Evolutionary conservation across 1,284 basidiomycete genomes (phyloP), one percentile per base, ranked within the genome.

Genomic region (Cronartium ribicola): DNA sequence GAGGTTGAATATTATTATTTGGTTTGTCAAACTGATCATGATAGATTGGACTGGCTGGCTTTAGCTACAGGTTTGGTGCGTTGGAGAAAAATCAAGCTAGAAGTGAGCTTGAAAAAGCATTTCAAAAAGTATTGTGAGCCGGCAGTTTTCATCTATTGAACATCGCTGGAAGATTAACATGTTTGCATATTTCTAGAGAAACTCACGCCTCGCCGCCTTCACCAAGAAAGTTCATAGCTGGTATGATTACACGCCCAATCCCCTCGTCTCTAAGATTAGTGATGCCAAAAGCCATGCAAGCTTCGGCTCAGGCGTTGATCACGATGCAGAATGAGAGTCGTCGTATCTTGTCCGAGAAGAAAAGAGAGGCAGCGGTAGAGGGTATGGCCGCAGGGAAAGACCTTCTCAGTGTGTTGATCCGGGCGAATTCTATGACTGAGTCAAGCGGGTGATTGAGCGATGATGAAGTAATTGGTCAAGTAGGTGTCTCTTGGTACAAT

Each of bases 31-130:
- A 29, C 29, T 29, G 29, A 29, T 29, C 29, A 29, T 29, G 7
- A 37, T 63, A 63, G 61, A 63, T 4, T 13, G 61, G 22, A 7
- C 13, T 13, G 36, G 61, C 61, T 37, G 61, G 61, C 13, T 63
- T 63, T 63, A 5, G 29, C 7, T 63, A 63, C 4, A 7, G 40
- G 8, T 63, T 41, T 20, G 14, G 36, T 13, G 14, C 61, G 10
- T 36, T 63, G n/a, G 57, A 60, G 29, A 22, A 22, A 11, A 22
- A 1, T 22, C 10, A 2, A n/a, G n/a, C 10, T 22, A n/a, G 57
- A 1, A 60, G n/a, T 22, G 29, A n/a, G 11, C 10, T 60, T 11
- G 57, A 11, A 20, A 2, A 2, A 20, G 57, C 57, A 13, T 60
- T 60, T 22, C 1, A n/a, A 11, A 14, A 60, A 17, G 11, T 60